Evolutionary conservation across 2,329 filamentous ascomycete genomes (phyloP), one percentile per base, ranked within the genome.

Genomic region (Colletotrichum sojae): DNA sequence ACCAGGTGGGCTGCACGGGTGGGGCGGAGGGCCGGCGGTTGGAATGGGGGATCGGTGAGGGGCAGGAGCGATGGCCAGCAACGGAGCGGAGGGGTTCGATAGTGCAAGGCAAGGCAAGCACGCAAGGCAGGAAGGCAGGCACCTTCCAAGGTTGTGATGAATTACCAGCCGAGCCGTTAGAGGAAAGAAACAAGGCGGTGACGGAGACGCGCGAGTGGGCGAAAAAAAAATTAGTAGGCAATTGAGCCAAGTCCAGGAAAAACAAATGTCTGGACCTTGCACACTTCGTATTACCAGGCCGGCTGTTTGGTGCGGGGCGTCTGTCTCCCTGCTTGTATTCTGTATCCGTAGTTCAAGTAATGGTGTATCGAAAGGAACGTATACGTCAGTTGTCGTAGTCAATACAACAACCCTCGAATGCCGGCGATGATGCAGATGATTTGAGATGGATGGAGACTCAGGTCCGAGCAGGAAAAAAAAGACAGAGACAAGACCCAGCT

Each of bases 361-460:
- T 31, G 10, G 31, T 3, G 31, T 36, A 36, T 36, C 31, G 31
- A 20, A 48, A 12, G 13, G 53, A 54, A 45, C 31, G 31, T 36
- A 36, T 36, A 36, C 31, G 62, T 18, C 62, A 40, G 63, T 31
- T 51, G 55, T 69, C 62, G 66, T 69, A 69, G 48, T 66, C 66
- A 60, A 69, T 60, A 69, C 55, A 66, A 56, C 55, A 65, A 27
- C 62, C 62, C 66, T 66, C 66, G 49, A 52, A 66, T 69, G 43
- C 62, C 62, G 40, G 36, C 27, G 63, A 63, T 62, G 63, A 62
- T 70, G 67, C 40, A 70, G 18, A 39, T 54, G 57, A 46, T 55
- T 56, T 61, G 40, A 48, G 51, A 61, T 51, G 48, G n/a, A 49
- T 18, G 39, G 45, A 62, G 49, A 62, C 46, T 63, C 57, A 51